A percentile compares a stretch with the other conserved stretches of the same genome.
phyloP scores from a whole-genome alignment of 176 grass and related monocot genomes.

The Musa troglodytarum region DNA sequence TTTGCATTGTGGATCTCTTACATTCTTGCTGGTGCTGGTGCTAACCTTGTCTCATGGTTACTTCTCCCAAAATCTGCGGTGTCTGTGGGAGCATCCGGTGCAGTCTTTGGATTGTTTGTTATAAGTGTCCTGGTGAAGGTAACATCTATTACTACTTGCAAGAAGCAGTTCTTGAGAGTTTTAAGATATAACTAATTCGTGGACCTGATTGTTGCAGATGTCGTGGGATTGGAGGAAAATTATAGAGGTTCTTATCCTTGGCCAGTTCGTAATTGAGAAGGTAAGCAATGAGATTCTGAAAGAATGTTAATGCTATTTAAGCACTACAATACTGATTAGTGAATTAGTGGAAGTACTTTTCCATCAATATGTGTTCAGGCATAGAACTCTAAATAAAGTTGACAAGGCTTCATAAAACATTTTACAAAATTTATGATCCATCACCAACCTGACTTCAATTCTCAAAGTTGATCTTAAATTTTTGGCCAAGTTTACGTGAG shows the following conservation, averaged over 20 bases:
- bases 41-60: conserved; percentile 88
- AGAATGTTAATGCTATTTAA: background rate
- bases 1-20: conserved; percentile 95
- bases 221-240: conserved; percentile 99
- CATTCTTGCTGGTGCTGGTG: conserved; percentile 84
- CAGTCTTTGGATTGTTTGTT: conserved; percentile 97
- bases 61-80: conserved; percentile 63
- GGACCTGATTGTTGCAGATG: conserved; percentile 47
- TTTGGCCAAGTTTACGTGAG: background rate
- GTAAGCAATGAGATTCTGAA: conserved; percentile 19
- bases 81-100: conserved; percentile 87
- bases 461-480: too few species aligned
- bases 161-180: background rate
- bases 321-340: background rate
- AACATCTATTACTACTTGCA: conserved; percentile 18
- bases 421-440: background rate
- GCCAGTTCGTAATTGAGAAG: conserved; percentile 98
- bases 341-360: background rate
- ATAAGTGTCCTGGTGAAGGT: conserved; percentile 99
- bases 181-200: background rate
- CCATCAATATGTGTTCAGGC: background rate
- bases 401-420: background rate
- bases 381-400: background rate
- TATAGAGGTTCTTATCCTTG: conserved; percentile 86
- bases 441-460: background rate